phyloP scores from a whole-genome alignment of 2,329 filamentous ascomycete genomes.

The Aphanocladium album region DNA sequence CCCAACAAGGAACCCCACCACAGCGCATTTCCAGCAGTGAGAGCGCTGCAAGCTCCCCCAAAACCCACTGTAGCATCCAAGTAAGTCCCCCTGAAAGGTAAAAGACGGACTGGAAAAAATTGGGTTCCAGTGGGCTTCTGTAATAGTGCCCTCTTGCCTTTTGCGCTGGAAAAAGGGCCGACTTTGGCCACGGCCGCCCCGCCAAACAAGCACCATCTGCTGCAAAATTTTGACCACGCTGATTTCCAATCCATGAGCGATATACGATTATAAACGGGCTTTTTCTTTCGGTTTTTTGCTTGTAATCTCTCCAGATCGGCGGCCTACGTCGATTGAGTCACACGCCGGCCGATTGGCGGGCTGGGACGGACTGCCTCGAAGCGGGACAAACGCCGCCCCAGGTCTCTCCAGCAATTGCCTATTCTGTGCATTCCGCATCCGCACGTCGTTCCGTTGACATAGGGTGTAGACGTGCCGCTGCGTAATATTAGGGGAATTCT shows the following conservation, averaged over 20 bases:
- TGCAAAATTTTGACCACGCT: neutral
- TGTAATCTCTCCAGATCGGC: too few species aligned
- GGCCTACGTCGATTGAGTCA: neutral
- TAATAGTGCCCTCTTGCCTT: neutral
- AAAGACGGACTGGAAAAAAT: neutral
- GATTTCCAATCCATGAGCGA: slow-evolving; percentile 1
- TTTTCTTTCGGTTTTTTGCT: too few species aligned
- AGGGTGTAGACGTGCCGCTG: neutral
- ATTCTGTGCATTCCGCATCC: neutral
- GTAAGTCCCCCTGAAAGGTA: neutral
- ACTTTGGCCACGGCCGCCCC: neutral
- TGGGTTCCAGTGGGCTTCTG: too few species aligned
- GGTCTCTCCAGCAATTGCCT: neutral
- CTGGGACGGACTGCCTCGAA: neutral
- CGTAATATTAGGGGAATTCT: neutral
- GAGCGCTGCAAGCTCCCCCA: neutral
- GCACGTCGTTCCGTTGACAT: neutral
- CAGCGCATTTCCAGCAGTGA: neutral
- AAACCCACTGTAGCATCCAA: neutral
- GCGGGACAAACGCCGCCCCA: neutral
- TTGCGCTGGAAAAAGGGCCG: neutral
- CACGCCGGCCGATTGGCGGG: neutral
- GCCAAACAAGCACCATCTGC: neutral
- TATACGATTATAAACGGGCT: neutral
- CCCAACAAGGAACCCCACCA: neutral